Evolutionary conservation across 305 asterid genomes (phyloP).

Genomic region (Solanum aculeatissimum): DNA sequence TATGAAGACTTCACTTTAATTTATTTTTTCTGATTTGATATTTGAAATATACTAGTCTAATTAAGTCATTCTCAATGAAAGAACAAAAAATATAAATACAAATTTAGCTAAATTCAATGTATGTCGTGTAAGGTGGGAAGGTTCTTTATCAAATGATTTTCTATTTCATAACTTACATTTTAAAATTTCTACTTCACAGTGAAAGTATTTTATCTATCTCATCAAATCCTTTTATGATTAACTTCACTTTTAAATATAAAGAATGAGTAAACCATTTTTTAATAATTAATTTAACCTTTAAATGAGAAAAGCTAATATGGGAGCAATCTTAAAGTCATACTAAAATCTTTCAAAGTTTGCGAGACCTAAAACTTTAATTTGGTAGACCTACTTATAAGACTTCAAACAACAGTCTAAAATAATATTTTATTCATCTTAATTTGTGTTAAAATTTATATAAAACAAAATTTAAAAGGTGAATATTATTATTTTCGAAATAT

Average conservation of each 20-base stretch:
- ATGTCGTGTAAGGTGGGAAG: background rate
- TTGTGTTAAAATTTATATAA: background rate
- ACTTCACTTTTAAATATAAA: background rate
- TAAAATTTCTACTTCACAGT: background rate
- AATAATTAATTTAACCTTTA: background rate
- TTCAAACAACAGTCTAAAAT: background rate
- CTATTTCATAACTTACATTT: background rate
- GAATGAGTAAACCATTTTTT: no score
- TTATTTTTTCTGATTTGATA: no score
- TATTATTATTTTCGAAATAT: no score
- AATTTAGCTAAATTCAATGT: no score
- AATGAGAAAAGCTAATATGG: background rate
- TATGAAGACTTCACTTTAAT: no score
- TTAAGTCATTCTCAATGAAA: no score
- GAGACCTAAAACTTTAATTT: background rate
- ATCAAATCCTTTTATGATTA: background rate
- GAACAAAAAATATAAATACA: no score
- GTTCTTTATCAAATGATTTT: background rate
- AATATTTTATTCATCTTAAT: background rate
- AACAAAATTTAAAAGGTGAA: background rate
- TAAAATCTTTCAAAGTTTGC: background rate
- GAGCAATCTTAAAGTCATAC: background rate
- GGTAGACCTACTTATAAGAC: background rate
- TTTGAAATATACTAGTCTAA: background rate
- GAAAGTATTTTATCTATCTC: background rate